Percentiles rank a stretch among this genome's conserved stretches.
phyloP scores from a whole-genome alignment of 2,329 filamentous ascomycete species.

The Coleophoma cylindrospora region DNA sequence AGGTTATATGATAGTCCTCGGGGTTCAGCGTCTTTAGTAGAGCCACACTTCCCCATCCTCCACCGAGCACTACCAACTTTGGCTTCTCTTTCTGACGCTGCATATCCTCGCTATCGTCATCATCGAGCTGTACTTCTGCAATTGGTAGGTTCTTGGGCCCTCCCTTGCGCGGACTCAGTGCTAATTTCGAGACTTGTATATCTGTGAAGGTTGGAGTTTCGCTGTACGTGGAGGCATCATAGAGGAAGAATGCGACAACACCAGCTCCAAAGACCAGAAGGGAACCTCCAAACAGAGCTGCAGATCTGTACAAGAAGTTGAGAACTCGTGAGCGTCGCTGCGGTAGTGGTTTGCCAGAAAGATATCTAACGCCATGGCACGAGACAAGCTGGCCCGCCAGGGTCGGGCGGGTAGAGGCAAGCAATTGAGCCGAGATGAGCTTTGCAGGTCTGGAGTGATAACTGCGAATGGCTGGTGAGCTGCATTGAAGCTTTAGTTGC shows the following conservation, averaged over 20 bases:
- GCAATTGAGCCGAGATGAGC: neutral
- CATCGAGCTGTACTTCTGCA: conserved; percentile 80
- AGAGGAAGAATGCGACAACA: conserved; percentile 83
- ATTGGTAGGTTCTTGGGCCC: conserved; percentile 96
- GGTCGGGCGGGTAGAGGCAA: neutral
- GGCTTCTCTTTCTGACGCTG: conserved; percentile 78
- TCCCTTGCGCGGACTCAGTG: conserved; percentile 73
- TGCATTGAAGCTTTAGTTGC: neutral
- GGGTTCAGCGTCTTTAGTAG: conserved; percentile 85
- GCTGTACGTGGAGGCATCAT: conserved; percentile 88
- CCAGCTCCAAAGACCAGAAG: conserved; percentile 64
- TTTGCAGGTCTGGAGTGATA: conserved; percentile 3
- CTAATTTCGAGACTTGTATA: conserved; percentile 77
- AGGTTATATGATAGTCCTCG: conserved; percentile 91
- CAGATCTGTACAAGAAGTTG: conserved; percentile 62
- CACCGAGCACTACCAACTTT: conserved; percentile 84
- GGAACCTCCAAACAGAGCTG: conserved; percentile 71
- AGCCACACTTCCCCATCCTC: conserved; percentile 92
- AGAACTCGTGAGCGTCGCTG: conserved; percentile 41
- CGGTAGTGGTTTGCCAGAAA: conserved; percentile 49
- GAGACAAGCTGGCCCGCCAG: conserved; percentile 9
- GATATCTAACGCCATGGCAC: conserved; percentile 12
- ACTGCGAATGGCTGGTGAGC: neutral
- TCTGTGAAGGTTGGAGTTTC: conserved; percentile 63
- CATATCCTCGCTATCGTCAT: conserved; percentile 73